Evolutionary conservation across 768 basidiomycete species (phyloP), one percentile per base, ranked within the genome.

Genomic region (Ephemerocybe angulata): DNA sequence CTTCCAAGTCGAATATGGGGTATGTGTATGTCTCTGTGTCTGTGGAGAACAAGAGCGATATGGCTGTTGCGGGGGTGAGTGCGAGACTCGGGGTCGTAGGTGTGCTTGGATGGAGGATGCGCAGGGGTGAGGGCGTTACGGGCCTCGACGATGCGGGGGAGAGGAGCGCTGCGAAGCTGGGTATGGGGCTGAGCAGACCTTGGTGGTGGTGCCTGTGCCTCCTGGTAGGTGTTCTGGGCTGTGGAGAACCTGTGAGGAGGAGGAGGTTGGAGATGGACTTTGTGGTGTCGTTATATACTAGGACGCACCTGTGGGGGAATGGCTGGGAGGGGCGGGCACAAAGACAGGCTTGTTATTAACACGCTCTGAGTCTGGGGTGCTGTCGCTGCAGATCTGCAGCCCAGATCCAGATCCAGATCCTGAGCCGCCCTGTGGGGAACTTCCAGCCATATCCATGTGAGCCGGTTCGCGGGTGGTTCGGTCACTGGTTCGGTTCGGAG

Each of bases 101-200:
- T 6, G 19, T 12, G 41, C 28, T 24, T 31, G 51, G 17, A 50
- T 13, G 28, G n/a, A 30, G 31, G 25, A 43, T 27, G 22, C 35
- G 38, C 37, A 52, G 40, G n/a, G 52, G 52, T 12, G 52, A 53
- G 28, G 52, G 52, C 17, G 42, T 42, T 22, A 19, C 22, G 17
- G 52, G 42, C 27, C 35, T 19, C 29, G n/a, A 22, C 19, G 38
- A 28, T n/a, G 31, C 27, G 15, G 27, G 15, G 40, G 19, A 21
- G 24, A 31, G 24, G 15, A 50, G 31, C 46, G 30, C 17, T 6
- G 49, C 4, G 27, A 50, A 31, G 33, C 25, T 28, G 27, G 27
- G 22, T 17, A 52, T 10, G n/a, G 51, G 51, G 27, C 51, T 52
- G 25, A 52, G 37, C 25, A 52, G 51, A 31, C n/a, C n/a, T n/a